Evolutionary conservation across 192 early-diverging fungal genomes (phyloP).

Genomic region (Coemansia sp.): DNA sequence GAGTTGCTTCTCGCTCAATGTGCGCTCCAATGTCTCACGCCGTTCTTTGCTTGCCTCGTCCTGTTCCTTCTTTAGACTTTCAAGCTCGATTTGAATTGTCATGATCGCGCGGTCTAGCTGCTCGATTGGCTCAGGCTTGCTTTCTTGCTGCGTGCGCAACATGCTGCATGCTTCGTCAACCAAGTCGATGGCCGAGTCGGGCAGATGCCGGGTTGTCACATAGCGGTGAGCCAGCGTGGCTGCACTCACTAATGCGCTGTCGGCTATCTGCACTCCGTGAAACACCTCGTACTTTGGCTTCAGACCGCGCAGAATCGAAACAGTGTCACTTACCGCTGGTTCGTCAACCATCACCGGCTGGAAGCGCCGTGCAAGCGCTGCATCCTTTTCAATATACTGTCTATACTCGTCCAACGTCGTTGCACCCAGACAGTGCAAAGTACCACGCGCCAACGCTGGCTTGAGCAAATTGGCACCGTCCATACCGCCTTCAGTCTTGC

Average conservation of each 20-base stretch:
- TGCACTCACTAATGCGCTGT: slow-evolving; percentile 68
- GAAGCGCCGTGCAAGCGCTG: slow-evolving; percentile 74
- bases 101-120: slow-evolving; percentile 70
- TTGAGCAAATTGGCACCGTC: slow-evolving; percentile 80
- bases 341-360: slow-evolving; percentile 71
- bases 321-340: slow-evolving; percentile 66
- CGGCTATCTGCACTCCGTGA: slow-evolving; percentile 75
- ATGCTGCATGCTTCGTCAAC: slow-evolving; percentile 80
- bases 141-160: slow-evolving; percentile 72
- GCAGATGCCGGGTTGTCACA: slow-evolving; percentile 67
- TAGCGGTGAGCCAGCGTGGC: slow-evolving; percentile 73
- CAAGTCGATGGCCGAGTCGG: slow-evolving; percentile 81
- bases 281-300: slow-evolving; percentile 77
- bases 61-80: slow-evolving; percentile 74
- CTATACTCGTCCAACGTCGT: slow-evolving; percentile 81
- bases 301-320: slow-evolving; percentile 74
- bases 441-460: slow-evolving; percentile 73
- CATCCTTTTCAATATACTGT: slow-evolving; percentile 70
- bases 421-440: slow-evolving; percentile 70
- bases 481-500: slow-evolving; percentile 73
- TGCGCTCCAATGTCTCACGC: slow-evolving; percentile 57
- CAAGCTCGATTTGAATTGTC: slow-evolving; percentile 76
- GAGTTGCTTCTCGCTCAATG: slow-evolving; percentile 58
- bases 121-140: slow-evolving; percentile 74
- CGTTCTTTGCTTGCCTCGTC: slow-evolving; percentile 68